Percentiles rank a stretch among this genome's conserved stretches.
Conservation (phyloP, 169 alveolate genomes). For the Haemoproteus tartakovskyi region DNA sequence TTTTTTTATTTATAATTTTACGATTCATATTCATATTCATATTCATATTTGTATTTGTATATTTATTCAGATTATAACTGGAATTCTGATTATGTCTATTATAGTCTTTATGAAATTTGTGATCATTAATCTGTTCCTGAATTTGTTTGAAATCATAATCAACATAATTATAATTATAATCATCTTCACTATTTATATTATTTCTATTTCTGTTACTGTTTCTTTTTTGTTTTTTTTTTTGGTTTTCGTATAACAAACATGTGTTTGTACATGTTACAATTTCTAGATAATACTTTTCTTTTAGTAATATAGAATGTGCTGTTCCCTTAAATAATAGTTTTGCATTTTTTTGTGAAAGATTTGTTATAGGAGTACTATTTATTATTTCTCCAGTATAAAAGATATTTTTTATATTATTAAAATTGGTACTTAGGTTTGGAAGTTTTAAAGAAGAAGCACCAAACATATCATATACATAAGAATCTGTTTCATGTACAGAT, state of each 20-base stretch:
- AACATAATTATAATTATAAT: too few relatives aligned
- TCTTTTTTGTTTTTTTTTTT: conserved; percentile 1
- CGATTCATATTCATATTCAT: too few relatives aligned
- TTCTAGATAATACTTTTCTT: conserved; percentile 13
- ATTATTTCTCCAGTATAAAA: conserved; percentile 48
- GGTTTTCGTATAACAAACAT: conserved; percentile 25
- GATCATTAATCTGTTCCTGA: too few relatives aligned
- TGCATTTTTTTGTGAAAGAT: background rate
- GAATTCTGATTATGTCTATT: too few relatives aligned
- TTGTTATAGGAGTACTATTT: conserved; percentile 19
- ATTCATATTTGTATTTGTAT: too few relatives aligned
- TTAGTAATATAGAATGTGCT: conserved; percentile 29
- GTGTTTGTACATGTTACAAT: conserved; percentile 26
- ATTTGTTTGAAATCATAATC: too few relatives aligned
- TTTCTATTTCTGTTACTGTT: background rate
- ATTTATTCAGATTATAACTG: too few relatives aligned
- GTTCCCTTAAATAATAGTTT: conserved; percentile 47
- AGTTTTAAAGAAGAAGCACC: too few relatives aligned
- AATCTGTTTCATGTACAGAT: conserved; percentile 13
- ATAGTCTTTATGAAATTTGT: too few relatives aligned
- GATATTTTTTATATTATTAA: conserved; percentile 3
- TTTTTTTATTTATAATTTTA: too few relatives aligned
- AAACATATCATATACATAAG: conserved; percentile 5
- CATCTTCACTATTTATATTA: background rate
- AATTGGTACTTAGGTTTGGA: background rate